A percentile compares a stretch with the other conserved stretches of the same genome.
These are phyloP conservation scores for Cornus controversa DNA, from an alignment of 148 eudicot genomes.

Conservation along the genomic window DNA sequence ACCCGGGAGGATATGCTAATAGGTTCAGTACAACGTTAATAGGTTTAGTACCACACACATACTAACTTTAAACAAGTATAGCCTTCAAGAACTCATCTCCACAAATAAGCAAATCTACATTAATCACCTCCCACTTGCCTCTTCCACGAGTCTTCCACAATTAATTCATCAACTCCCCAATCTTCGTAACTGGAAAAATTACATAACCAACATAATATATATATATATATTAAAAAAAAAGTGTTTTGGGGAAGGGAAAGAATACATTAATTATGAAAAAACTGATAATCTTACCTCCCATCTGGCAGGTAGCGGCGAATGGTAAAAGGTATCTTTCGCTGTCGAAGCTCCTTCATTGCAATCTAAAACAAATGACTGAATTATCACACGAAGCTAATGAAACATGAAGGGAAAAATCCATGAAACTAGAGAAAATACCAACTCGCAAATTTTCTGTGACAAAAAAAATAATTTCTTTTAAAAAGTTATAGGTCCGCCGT, in stretches of 20 bases:
- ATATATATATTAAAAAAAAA: no score
- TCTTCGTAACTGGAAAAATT: constrained; percentile 62
- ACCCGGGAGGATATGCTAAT: background rate
- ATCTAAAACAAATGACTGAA: constrained; percentile 34
- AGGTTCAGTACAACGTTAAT: background rate
- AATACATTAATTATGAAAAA: background rate
- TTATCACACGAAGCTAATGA: background rate
- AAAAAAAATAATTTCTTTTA: no score
- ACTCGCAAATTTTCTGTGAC: no score
- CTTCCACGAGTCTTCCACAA: constrained; percentile 91
- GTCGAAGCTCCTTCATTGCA: constrained; percentile 87
- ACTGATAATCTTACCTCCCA: constrained; percentile 50
- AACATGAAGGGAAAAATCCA: background rate
- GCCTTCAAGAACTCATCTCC: background rate
- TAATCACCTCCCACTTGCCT: constrained; percentile 82
- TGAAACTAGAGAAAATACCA: background rate
- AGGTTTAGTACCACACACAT: background rate
- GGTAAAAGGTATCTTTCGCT: constrained; percentile 79
- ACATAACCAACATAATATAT: background rate
- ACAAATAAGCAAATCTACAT: background rate
- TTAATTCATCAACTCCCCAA: constrained; percentile 88
- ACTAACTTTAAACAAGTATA: background rate
- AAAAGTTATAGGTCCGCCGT: no score
- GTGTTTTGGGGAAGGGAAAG: background rate
- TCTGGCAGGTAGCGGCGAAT: constrained; percentile 86